Conservation (phyloP, 73 alveolate species). For the Tetrahymena malaccensis region DNA sequence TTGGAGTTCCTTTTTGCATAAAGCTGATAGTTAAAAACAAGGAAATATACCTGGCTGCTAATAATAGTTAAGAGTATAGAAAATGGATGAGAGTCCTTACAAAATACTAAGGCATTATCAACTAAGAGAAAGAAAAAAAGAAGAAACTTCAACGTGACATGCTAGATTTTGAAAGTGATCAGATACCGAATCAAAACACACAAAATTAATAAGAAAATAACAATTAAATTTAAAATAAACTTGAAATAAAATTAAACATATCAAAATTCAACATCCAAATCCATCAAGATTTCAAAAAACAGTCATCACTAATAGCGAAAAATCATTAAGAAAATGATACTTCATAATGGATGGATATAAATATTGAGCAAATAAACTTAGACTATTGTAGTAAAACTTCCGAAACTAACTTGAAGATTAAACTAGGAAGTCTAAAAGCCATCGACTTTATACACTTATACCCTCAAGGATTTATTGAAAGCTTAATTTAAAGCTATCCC, state of each 20-base stretch:
- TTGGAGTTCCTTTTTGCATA: not conserved
- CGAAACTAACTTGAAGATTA: not conserved
- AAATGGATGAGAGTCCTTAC: not conserved
- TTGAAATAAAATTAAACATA: not conserved
- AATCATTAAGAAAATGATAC: not conserved
- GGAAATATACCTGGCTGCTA: not conserved
- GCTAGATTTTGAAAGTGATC: not conserved
- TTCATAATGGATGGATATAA: not conserved
- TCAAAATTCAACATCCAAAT: not conserved
- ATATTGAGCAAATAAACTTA: not conserved
- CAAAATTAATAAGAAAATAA: not conserved
- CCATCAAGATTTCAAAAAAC: not conserved
- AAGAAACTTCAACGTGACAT: not conserved
- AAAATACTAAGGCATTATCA: not conserved
- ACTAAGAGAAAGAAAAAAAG: not conserved
- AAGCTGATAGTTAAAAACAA: not conserved
- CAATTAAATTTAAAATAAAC: not conserved
- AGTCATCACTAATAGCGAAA: not conserved
- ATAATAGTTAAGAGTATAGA: not conserved
- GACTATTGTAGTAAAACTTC: not conserved
- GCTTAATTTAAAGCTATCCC: not conserved
- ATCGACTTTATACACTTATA: not conserved
- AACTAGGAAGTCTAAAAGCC: not conserved
- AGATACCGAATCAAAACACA: not conserved
- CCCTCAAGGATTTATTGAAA: not conserved